Conservation (phyloP, 2,329 filamentous ascomycete species). For the Paecilomyces formosus region DNA sequence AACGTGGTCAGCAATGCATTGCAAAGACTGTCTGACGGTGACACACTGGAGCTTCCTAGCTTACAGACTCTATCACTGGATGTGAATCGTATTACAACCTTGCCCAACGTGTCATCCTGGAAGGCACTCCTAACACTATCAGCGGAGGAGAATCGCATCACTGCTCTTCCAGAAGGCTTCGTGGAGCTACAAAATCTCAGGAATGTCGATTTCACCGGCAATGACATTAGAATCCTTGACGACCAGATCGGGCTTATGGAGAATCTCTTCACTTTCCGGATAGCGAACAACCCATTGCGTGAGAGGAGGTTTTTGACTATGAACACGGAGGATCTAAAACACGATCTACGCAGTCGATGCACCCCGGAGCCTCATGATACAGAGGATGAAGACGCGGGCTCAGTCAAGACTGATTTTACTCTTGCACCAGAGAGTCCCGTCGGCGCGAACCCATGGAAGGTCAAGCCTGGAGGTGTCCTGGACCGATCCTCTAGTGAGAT, state of each 20-base stretch:
- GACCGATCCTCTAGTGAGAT: conserved; percentile 63
- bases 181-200: conserved; percentile 59
- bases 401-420: conserved; percentile 33
- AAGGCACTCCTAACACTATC: conserved; percentile 63
- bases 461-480: conserved; percentile 44
- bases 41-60: conserved; percentile 57
- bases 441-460: conserved; percentile 24
- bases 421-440: conserved; percentile 38
- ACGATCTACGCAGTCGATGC: conserved; percentile 57
- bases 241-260: conserved; percentile 75
- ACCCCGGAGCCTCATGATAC: conserved; percentile 43
- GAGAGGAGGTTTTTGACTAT: conserved; percentile 82
- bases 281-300: conserved; percentile 83
- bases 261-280: conserved; percentile 61
- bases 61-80: conserved; percentile 70
- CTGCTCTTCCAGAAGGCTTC: conserved; percentile 69
- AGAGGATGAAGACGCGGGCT: conserved; percentile 26
- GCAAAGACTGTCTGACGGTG: conserved; percentile 41
- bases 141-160: conserved; percentile 75
- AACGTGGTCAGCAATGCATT: conserved; percentile 74
- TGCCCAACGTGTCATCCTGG: conserved; percentile 74
- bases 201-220: conserved; percentile 75
- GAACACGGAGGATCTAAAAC: conserved; percentile 73
- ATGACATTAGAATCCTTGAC: conserved; percentile 70
- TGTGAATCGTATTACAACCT: conserved; percentile 64